A percentile compares a stretch with the other conserved stretches of the same genome.
phyloP scores from a whole-genome alignment of 1,284 basidiomycete species.

The Taiwanofungus camphoratus region DNA sequence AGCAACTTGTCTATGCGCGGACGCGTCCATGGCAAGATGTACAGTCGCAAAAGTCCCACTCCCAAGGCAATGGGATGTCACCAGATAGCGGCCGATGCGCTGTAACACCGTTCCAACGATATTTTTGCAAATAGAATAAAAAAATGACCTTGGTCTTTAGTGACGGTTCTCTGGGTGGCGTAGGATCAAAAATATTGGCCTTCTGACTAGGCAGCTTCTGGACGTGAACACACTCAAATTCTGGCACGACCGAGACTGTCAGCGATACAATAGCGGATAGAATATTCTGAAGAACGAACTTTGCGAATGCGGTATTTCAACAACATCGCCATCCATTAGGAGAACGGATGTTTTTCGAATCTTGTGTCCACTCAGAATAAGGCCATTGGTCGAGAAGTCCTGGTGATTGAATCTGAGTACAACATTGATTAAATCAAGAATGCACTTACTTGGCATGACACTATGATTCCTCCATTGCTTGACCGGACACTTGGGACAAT shows the following conservation, averaged over 20 bases:
- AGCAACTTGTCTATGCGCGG: slow-evolving; percentile 67
- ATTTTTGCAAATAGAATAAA: slow-evolving; percentile 1
- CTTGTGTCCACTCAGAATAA: slow-evolving; percentile 63
- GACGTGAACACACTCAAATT: slow-evolving; percentile 59
- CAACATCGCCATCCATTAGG: slow-evolving; percentile 66
- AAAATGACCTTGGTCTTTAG: slow-evolving; percentile 40
- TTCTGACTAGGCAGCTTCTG: slow-evolving; percentile 49
- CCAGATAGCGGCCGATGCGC: slow-evolving; percentile 56
- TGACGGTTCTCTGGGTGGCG: slow-evolving; percentile 45
- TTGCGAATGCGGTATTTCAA: slow-evolving; percentile 62
- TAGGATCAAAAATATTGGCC: slow-evolving; percentile 52
- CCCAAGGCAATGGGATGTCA: slow-evolving; percentile 72
- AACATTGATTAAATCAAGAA: neutral
- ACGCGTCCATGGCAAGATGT: slow-evolving; percentile 64
- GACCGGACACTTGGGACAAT: slow-evolving; percentile 50
- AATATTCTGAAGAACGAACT: slow-evolving; percentile 31
- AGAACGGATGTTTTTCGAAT: slow-evolving; percentile 61
- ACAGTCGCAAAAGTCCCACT: slow-evolving; percentile 80
- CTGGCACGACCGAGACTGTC: slow-evolving; percentile 30
- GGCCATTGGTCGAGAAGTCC: slow-evolving; percentile 77
- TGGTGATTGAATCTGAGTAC: slow-evolving; percentile 24
- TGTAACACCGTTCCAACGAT: slow-evolving; percentile 17
- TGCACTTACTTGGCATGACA: slow-evolving; percentile 62
- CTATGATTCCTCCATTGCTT: slow-evolving; percentile 63
- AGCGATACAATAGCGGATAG: neutral